Conservation (phyloP, 139 green algal species). For the Micractinium sp. region DNA sequence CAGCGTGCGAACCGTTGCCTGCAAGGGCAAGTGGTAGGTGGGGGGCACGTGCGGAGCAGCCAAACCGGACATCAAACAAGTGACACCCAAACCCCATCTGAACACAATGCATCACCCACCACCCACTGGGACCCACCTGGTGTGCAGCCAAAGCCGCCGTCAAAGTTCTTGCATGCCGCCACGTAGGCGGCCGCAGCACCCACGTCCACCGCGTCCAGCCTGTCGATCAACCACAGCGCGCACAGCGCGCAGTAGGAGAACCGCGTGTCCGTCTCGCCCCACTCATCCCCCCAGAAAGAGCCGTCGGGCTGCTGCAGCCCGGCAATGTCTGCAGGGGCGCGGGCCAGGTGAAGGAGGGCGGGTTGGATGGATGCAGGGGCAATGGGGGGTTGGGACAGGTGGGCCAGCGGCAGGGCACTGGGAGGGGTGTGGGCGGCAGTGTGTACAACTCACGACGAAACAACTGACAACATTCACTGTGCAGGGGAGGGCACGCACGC, state of each 20-base stretch:
- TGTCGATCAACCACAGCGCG: constrained; percentile 71
- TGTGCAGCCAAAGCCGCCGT: constrained; percentile 94
- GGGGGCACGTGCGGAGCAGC: no score
- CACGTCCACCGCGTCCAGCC: constrained; percentile 76
- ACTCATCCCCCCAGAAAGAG: constrained; percentile 94
- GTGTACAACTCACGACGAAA: background rate
- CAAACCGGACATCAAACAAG: no score
- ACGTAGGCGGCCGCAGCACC: constrained; percentile 80
- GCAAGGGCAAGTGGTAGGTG: no score
- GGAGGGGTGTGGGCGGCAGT: no score
- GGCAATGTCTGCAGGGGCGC: constrained; percentile 67
- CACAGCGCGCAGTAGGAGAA: constrained; percentile 96
- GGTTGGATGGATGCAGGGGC: background rate
- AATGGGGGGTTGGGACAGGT: background rate
- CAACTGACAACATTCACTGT: background rate
- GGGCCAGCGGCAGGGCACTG: no score
- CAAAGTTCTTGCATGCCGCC: constrained; percentile 93
- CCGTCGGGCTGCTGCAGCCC: constrained; percentile 89
- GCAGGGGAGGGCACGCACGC: background rate
- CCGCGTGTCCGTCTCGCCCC: constrained; percentile 96
- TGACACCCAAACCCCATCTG: background rate
- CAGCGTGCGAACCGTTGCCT: background rate
- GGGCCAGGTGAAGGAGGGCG: background rate
- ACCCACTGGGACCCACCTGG: constrained; percentile 58
- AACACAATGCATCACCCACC: background rate